These are phyloP conservation scores for Aspergillus sergii DNA, from an alignment of 2,329 filamentous ascomycete species.

Conservation along the genomic window DNA sequence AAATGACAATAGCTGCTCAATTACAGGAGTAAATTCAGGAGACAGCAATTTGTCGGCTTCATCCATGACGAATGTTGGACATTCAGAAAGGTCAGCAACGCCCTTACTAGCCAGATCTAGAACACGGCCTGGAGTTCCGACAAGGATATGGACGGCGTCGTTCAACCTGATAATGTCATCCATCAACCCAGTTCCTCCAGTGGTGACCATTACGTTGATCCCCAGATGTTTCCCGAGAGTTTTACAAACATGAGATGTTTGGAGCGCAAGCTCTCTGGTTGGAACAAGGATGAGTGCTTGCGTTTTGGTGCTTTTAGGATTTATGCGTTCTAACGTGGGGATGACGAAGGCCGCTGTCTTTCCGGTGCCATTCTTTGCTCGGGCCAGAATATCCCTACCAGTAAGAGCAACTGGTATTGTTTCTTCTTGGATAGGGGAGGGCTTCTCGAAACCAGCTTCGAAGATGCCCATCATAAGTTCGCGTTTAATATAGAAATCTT, in stretches of 20 bases:
- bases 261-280: conserved; percentile 93
- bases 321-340: conserved; percentile 90
- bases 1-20: conserved; percentile 92
- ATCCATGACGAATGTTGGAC: conserved; percentile 98
- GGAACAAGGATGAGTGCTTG: conserved; percentile 96
- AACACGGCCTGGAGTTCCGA: conserved; percentile 94
- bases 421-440: conserved; percentile 98
- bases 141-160: conserved; percentile 94
- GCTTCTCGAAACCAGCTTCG: conserved; percentile 97
- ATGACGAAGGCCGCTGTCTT: conserved; percentile 99
- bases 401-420: conserved; percentile 95
- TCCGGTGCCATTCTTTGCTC: conserved; percentile 97
- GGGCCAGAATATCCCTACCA: conserved; percentile 89
- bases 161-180: conserved; percentile 96
- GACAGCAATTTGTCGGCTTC: conserved; percentile 98
- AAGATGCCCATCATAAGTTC: conserved; percentile 99
- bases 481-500: conserved; percentile 93
- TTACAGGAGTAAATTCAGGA: conserved; percentile 93
- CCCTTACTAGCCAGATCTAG: conserved; percentile 95
- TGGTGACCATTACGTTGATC: conserved; percentile 99
- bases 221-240: conserved; percentile 95
- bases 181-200: conserved; percentile 89
- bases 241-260: conserved; percentile 99
- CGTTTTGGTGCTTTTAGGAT: conserved; percentile 93
- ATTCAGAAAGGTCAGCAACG: conserved; percentile 93